Evolutionary conservation across 768 basidiomycete species (phyloP), one percentile per base, ranked within the genome.

Genomic region (Tulasnella sp.): DNA sequence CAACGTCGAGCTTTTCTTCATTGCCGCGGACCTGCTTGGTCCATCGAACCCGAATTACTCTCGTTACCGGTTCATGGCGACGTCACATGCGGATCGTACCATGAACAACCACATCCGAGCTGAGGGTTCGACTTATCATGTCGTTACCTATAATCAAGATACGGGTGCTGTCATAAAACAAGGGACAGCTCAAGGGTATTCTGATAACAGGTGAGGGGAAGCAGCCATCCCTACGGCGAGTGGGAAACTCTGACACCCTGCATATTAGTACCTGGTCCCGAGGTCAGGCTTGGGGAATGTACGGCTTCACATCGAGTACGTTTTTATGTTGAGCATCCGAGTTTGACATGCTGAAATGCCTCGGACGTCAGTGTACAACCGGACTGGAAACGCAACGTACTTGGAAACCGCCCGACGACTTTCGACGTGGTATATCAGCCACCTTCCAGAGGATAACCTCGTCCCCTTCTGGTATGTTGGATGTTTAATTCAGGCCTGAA

Each of bases 271-370:
- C 93, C 9, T 93, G 92, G 92, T 88, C 91, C 71, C 89, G 92
- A 40, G 92, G 92, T 10, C 90, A 94, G 83, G 88, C 90, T 19
- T 93, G 92, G 92, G 92, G 88, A 2, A 87, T 92, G 39, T 91
- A 91, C 81, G 92, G 92, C 0, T 93, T 90, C 83, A 89, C 91
- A 0, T 91, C 90, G 82, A 91, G 92, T 92, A 81, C 44, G 91
- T 79, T 31, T 12, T 10, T 24, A 18, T 36, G 3, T 40, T 72
- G n/a, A 31, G 14, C 12, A 62, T 36, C 21, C 19, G 40, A 38
- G 44, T 79, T 19, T 14, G 3, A n/a, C 27, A 18, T 68, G 24
- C 74, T 71, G n/a, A 71, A n/a, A 2, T 16, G 12, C 71, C 31
- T 68, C 27, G 62, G 18, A 68, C 34, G 21, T 36, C 27, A 93